Base-by-base conservation (phyloP, 2,329 filamentous ascomycete genomes). In the Colletotrichum eleusines region DNA sequence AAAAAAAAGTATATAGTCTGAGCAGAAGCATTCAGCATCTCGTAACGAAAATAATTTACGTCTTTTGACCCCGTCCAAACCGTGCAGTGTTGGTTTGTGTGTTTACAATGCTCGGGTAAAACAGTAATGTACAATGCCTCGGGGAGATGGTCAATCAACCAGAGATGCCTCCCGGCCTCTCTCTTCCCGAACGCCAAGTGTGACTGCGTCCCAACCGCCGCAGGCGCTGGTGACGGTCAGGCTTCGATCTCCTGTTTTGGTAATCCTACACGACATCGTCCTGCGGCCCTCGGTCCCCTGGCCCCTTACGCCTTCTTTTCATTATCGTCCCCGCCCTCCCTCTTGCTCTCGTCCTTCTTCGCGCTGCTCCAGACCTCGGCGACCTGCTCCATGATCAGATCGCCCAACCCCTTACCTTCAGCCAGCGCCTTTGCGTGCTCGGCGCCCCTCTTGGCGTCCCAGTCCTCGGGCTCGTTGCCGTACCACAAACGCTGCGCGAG, bases 371-470 rank as follows among this genome's bases (percentile, higher is more conserved):
- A 87, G 16, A 88, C 88, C 73, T 90, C 87, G n/a, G 79, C 78
- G 65, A 90, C 80, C 78, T 89, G 87, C 11, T 88, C 86, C 72
- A 84, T 79, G 64, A 90, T 90, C 68, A 90, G 81, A 44, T 85
- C 86, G 72, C 84, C 85, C 76, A 88, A 84, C 3, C 87, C 87
- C 75, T 85, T 86, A 5, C 88, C 88, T 72, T 88, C 84, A 62
- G 86, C 82, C 48, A 90, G 77, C 68, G 85, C 87, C 78, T 84
- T 84, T 71, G 81, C 81, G 75, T 89, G 86, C 77, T 85, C 82
- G 76, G 82, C 82, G 4, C 83, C 80, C 72, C 87, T 81, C 82
- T 85, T 84, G 79, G 84, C 78, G 76, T 83, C 81, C 88, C 88
- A 89, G 73, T 86, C 83, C 54, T 84, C 82, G n/a, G 78, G 78